These are phyloP conservation scores for Physcomitrellopsis africana DNA, from an alignment of 225 moss, liverwort and hornwort genomes.

Conservation along the genomic window DNA sequence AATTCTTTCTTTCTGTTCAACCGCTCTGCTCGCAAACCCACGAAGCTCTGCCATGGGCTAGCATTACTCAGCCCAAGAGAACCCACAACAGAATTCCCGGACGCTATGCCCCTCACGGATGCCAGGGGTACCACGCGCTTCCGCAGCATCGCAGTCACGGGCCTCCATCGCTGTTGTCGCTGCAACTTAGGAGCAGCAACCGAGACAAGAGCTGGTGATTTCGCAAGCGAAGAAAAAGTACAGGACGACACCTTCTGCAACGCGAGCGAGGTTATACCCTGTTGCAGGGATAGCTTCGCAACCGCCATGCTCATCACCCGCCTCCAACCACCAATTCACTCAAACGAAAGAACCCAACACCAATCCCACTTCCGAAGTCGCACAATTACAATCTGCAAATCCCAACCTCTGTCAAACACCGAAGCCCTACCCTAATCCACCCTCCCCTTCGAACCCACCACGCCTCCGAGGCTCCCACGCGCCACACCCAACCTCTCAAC, in stretches of 20 bases:
- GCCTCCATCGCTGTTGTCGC: slow-evolving; percentile 38
- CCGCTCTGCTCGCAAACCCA: slow-evolving; percentile 43
- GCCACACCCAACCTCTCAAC: too few species aligned
- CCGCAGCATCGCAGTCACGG: slow-evolving; percentile 26
- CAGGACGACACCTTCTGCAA: slow-evolving; percentile 41
- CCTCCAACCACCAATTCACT: not conserved
- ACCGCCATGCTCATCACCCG: slow-evolving; percentile 31
- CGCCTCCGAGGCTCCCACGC: too few species aligned
- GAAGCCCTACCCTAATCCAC: too few species aligned
- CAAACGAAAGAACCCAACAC: not conserved
- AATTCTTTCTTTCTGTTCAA: slow-evolving; percentile 37
- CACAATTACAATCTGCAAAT: too few species aligned
- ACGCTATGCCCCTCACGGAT: slow-evolving; percentile 32
- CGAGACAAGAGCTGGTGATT: slow-evolving; percentile 34
- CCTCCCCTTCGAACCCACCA: too few species aligned
- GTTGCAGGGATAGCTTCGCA: slow-evolving; percentile 38
- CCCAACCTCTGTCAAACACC: too few species aligned
- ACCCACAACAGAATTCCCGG: slow-evolving; percentile 35
- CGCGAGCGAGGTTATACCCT: slow-evolving; percentile 30
- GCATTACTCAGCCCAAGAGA: slow-evolving; percentile 41
- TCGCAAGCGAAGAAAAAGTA: slow-evolving; percentile 26
- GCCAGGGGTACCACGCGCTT: slow-evolving; percentile 33
- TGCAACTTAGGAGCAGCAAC: slow-evolving; percentile 46
- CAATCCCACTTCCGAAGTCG: not conserved
- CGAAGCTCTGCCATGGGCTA: slow-evolving; percentile 38